These are phyloP conservation scores for Chrysoporthe puriensis DNA, from an alignment of 2,329 filamentous ascomycete genomes.

Conservation along the genomic window DNA sequence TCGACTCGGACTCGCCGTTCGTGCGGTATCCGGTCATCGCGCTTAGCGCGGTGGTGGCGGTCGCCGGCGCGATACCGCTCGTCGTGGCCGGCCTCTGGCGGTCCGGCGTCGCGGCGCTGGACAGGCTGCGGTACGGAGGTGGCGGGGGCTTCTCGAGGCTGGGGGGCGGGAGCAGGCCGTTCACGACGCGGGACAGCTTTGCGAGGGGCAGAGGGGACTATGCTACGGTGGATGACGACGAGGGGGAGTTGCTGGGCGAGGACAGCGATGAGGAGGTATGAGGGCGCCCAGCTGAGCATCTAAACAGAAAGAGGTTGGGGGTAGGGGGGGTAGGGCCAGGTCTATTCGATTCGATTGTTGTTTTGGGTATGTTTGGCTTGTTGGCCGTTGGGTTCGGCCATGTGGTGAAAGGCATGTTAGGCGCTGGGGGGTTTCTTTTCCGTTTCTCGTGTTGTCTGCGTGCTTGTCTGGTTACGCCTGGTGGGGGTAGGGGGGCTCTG, in stretches of 20 bases:
- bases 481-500: too few species aligned
- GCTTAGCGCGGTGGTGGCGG: conserved; percentile 65
- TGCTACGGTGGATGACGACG: conserved; percentile 85
- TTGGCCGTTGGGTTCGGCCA: not conserved
- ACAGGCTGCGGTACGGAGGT: conserved; percentile 43
- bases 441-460: not conserved
- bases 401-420: conserved; percentile 13
- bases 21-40: conserved; percentile 82
- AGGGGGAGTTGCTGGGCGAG: conserved; percentile 90
- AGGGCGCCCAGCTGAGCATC: conserved; percentile 22
- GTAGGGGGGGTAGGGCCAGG: not conserved
- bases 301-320: not conserved
- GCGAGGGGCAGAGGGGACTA: conserved; percentile 87
- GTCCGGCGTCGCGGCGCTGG: conserved; percentile 55
- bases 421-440: conserved; percentile 7
- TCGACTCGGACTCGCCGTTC: conserved; percentile 75
- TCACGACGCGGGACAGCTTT: conserved; percentile 88
- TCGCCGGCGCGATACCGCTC: conserved; percentile 68
- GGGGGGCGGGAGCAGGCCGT: conserved; percentile 66
- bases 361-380: not conserved
- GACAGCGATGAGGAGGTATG: conserved; percentile 88
- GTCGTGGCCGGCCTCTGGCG: conserved; percentile 76
- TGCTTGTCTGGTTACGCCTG: not conserved
- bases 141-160: conserved; percentile 54
- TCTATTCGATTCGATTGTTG: not conserved